Base-by-base conservation (phyloP, 768 basidiomycete species). In the Pholiota molesta region DNA sequence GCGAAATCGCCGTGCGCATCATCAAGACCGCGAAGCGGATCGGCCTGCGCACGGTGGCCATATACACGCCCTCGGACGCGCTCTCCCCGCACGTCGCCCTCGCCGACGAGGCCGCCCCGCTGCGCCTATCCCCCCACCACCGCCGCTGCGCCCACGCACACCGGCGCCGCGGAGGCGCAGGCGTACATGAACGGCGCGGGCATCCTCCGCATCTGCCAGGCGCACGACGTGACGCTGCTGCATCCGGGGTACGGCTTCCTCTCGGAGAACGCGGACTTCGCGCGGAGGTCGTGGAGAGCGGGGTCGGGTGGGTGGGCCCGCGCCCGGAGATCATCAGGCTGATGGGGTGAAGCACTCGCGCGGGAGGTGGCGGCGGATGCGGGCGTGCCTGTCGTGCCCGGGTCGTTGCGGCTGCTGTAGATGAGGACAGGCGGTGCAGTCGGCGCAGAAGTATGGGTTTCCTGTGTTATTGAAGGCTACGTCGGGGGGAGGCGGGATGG, bases 401-500 rank as follows among this genome's bases (percentile, higher is more conserved):
- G 89, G 0, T 85, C 84, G 0, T 74, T 81, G 1, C 81, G 80
- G 3, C 73, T 89, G 23, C 70, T 87, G 40, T 35, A 2, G 74
- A 75, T 8, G 70, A 72, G 0, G 77, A 78, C 7, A 82, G 82
- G 85, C 83, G 0, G 53, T 79, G 9, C 60, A 65, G 16, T 68
- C 78, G 1, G 83, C 84, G 11, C 64, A 61, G 9, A 60, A 63
- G 4, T 75, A 87, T 23, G 86, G 86, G 0, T 88, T 77, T 64
- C 89, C 89, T 0, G 78, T 91, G 5, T 83, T 89, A 70, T 69
- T 90, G 64, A 90, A 89, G 70, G 84, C 88, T 1, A 87, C 86
- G 0, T 86, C 85, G 0, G 89, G 88, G 2, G 89, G 89, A 1
- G 88, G 89, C 2, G 89, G 89, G 0, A 85, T 88, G 82, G 88